Evolutionary conservation across 2,329 filamentous ascomycete genomes (phyloP).

Genomic region (Myriangium duriaei): DNA sequence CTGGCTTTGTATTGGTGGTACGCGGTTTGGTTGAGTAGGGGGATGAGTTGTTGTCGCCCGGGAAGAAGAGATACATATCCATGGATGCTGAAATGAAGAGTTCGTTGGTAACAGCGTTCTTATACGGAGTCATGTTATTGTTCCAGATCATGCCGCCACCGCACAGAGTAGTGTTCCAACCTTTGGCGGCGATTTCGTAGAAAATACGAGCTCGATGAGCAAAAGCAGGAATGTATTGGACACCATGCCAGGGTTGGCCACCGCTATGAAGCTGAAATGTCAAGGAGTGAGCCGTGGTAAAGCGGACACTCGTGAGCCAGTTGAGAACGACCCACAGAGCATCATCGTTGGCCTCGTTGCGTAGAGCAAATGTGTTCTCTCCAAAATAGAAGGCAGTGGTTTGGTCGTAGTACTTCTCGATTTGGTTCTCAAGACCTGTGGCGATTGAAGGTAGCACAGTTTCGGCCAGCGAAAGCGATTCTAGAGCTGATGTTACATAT

Average conservation of each 20-base stretch:
- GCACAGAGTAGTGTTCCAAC: conserved; percentile 74
- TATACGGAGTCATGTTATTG: conserved; percentile 67
- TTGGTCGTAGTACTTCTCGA: conserved; percentile 72
- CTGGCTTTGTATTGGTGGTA: conserved; percentile 22
- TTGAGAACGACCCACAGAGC: conserved; percentile 91
- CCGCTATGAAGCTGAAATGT: conserved; percentile 42
- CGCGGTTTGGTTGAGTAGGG: conserved; percentile 42
- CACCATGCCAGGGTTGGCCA: conserved; percentile 53
- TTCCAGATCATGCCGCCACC: conserved; percentile 89
- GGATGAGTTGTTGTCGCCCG: conserved; percentile 61
- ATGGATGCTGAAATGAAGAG: conserved; percentile 76
- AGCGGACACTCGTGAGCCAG: conserved; percentile 74
- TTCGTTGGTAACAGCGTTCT: conserved; percentile 93
- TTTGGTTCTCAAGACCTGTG: background rate
- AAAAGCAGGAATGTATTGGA: conserved; percentile 63
- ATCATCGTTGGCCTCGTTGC: conserved; percentile 77
- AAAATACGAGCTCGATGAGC: conserved; percentile 73
- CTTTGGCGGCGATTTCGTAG: conserved; percentile 64
- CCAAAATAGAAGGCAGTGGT: conserved; percentile 71
- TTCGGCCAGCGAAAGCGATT: background rate
- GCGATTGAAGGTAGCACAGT: background rate
- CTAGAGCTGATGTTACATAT: conserved; percentile 44
- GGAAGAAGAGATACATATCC: conserved; percentile 81
- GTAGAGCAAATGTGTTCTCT: conserved; percentile 63
- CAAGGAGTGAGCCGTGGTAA: conserved; percentile 56